Conservation (phyloP, 331 rosid genomes). For the Quercus tomentella region DNA sequence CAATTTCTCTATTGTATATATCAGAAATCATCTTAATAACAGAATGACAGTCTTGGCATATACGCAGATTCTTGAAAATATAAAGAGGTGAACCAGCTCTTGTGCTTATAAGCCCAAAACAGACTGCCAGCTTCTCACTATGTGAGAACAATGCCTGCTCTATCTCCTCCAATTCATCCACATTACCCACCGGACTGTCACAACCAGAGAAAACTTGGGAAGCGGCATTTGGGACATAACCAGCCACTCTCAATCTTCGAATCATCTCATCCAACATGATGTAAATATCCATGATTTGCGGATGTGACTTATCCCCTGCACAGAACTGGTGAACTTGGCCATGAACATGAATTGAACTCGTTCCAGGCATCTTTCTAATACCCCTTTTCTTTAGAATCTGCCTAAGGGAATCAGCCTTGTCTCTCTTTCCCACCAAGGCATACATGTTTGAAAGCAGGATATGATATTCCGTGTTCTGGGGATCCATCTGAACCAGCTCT, state of each 20-base stretch:
- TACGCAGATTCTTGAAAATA: slow-evolving; percentile 68
- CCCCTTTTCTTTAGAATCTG: slow-evolving; percentile 48
- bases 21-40: slow-evolving; percentile 62
- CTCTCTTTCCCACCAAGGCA: slow-evolving; percentile 49
- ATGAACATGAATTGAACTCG: slow-evolving; percentile 49
- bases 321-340: slow-evolving; percentile 61
- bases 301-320: slow-evolving; percentile 72
- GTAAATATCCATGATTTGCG: slow-evolving; percentile 37
- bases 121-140: slow-evolving; percentile 78
- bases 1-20: slow-evolving; percentile 53
- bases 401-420: slow-evolving; percentile 51
- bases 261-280: slow-evolving; percentile 56
- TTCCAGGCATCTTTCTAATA: slow-evolving; percentile 64
- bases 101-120: slow-evolving; percentile 71
- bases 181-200: slow-evolving; percentile 20
- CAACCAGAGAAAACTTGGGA: slow-evolving; percentile 53
- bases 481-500: slow-evolving; percentile 26
- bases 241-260: slow-evolving; percentile 43
- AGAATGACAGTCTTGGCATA: slow-evolving; percentile 70
- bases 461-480: slow-evolving; percentile 32
- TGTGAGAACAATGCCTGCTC: slow-evolving; percentile 67
- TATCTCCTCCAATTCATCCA: slow-evolving; percentile 55
- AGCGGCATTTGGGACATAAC: slow-evolving; percentile 55
- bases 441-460: slow-evolving; percentile 74
- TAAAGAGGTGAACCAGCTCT: slow-evolving; percentile 45